phyloP scores from a whole-genome alignment of 1,139 yeast genomes.

The Hemisphaericaspora xylanilytica region DNA sequence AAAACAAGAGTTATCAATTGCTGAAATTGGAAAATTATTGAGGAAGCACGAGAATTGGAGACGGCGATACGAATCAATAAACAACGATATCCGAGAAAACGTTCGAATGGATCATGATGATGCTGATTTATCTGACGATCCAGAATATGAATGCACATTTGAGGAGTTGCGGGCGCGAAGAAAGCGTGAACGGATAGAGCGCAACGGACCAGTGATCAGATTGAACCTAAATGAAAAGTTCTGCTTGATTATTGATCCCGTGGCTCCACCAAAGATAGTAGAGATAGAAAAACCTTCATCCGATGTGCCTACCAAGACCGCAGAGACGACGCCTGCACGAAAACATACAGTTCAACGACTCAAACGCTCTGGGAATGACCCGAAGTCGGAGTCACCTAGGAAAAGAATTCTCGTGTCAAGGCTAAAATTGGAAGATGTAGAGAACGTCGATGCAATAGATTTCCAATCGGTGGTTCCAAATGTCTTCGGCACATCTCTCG shows the following conservation, averaged over 20 bases:
- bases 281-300: neutral
- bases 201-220: conserved; percentile 26
- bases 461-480: conserved; percentile 4
- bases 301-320: too few species aligned
- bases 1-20: conserved; percentile 52
- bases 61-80: conserved; percentile 27
- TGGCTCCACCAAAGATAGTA: conserved; percentile 25
- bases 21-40: conserved; percentile 48
- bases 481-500: conserved; percentile 10
- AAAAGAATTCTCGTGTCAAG: neutral
- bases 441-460: conserved; percentile 3
- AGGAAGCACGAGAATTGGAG: conserved; percentile 48
- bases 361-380: too few species aligned
- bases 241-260: conserved; percentile 30
- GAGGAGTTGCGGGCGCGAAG: conserved; percentile 21
- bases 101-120: conserved; percentile 4
- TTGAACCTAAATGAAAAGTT: conserved; percentile 30
- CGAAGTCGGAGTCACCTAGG: neutral
- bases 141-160: conserved; percentile 21
- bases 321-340: too few species aligned
- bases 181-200: conserved; percentile 17
- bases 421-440: conserved; percentile 10
- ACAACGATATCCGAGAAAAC: conserved; percentile 24
- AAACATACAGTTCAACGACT: too few species aligned
- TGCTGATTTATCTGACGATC: conserved; percentile 7